Evolutionary conservation across 2,329 filamentous ascomycete genomes (phyloP).

Genomic region (Aspergillus flavus): DNA sequence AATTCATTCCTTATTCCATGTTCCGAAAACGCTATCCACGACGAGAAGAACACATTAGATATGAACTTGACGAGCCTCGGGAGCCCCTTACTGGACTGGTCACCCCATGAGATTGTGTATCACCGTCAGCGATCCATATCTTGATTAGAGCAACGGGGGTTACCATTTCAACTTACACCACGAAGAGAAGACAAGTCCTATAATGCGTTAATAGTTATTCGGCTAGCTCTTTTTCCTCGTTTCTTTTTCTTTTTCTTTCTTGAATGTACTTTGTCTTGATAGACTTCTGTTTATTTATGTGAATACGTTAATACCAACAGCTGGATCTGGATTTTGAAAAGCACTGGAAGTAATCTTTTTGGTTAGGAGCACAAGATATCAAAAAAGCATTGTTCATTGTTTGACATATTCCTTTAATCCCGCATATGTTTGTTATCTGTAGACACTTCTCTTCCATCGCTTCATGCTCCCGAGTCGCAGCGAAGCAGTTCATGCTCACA

Average conservation of each 20-base stretch:
- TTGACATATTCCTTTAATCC: not conserved
- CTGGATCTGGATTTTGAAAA: not conserved
- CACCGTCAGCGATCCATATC: not conserved
- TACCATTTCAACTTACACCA: not conserved
- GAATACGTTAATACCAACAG: conserved; percentile 4
- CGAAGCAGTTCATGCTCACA: no score
- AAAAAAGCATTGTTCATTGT: not conserved
- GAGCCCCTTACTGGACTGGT: not conserved
- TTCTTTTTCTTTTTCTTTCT: not conserved
- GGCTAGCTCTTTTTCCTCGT: not conserved
- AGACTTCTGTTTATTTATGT: not conserved
- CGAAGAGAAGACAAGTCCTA: not conserved
- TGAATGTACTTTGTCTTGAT: not conserved
- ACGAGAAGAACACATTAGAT: not conserved
- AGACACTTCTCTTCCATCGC: not conserved
- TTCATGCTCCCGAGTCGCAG: no score
- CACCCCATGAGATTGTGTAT: not conserved
- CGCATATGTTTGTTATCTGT: not conserved
- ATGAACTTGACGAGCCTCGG: conserved; percentile 1
- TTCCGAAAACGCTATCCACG: not conserved
- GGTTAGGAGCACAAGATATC: not conserved
- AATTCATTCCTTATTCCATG: not conserved
- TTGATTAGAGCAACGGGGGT: not conserved
- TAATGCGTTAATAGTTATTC: not conserved
- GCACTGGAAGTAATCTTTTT: not conserved